Evolutionary conservation across 2,329 filamentous ascomycete genomes (phyloP), one percentile per base, ranked within the genome.

Genomic region (Cryphonectria carpinicola): DNA sequence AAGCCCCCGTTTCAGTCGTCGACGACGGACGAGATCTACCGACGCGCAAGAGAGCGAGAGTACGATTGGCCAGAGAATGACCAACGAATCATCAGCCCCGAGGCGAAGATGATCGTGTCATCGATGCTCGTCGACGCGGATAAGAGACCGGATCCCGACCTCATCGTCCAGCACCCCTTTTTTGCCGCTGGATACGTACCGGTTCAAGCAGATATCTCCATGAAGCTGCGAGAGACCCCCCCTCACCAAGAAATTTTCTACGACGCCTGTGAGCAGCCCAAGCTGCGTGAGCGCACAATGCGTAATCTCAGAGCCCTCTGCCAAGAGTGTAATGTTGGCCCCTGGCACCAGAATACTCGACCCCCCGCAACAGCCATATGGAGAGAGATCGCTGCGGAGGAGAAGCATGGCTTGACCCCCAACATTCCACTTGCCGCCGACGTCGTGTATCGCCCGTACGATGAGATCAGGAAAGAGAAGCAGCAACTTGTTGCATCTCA

Each of bases 1-100:
- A 97, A 95, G 77, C 95, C 96, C 0, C 96, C 96, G 0, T 99
- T 99, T 80, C 96, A 99, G 81, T 97, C 96, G 17, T 90, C 91
- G 17, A 95, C 93, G 56, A 93, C 93, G 25, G 93, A 96, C 78
- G 93, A 95, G 78, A 96, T 96, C 72, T 96, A 96, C 81, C 89
- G 85, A 80, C 89, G 87, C 80, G 91, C 89, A 68, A 83, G 86
- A 76, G 88, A 91, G 75, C 86, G 92, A 75, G 92, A 94, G 77
- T 95, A 95, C 79, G 90, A 92, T 77, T 95, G 93, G 93, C 93
- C 93, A 19, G 87, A 88, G 70, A 81, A 88, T 37, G 88, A 90
- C 68, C 88, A 87, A 67, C 92, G 90, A 78, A 89, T 89, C 75
- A 93, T 94, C 75, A 94, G 91, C 71, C 84, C 88, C 69, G 92